Evolutionary conservation across 495 filamentous ascomycete genomes (phyloP), one percentile per base, ranked within the genome.

Genomic region (Eremomyces bilateralis): DNA sequence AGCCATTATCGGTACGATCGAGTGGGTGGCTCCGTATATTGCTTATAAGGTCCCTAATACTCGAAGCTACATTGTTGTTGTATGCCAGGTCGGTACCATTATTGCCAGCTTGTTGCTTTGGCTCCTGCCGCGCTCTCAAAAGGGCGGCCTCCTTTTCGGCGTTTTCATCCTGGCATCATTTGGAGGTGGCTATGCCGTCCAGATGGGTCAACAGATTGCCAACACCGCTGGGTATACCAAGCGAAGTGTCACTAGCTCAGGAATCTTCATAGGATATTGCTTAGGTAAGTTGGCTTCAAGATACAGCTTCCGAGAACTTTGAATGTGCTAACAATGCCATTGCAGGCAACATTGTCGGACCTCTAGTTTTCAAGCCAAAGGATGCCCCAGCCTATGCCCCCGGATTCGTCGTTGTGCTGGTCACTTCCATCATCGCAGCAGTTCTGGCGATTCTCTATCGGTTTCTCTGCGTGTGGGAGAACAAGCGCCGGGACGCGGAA

Each of bases 161-260:
- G 52, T 48, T 11, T 54, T 55, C 25, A 54, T 61, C 33, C 45
- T 64, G 1, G 42, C 45, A 4, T 36, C 30, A 3, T 51, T 41
- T 21, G 45, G 48, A 15, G 48, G 45, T 3, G 36, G 35, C 27
- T 51, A 48, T 36, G 44, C 41, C n/a, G 45, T 51, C 12, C 31
- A 43, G 8, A 61, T 65, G 56, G 54, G 59, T 1, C 41, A 63
- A 11, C 48, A 53, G 27, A 50, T 60, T 27, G 60, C 58, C 5
- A 62, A 64, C 42, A 60, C 51, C 33, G 59, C 60, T 1, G 60
- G 60, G 1, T 58, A 61, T 34, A 61, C 56, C 1, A 60, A 60
- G 39, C 48, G 55, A 8, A 50, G 52, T 0, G 42, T 59, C 20
- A 48, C 51, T 4, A 50, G 46, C 1, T 48, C 56, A 0, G 54